Conservation (phyloP, 73 alveolate species). For the Tetrahymena elliotti region DNA sequence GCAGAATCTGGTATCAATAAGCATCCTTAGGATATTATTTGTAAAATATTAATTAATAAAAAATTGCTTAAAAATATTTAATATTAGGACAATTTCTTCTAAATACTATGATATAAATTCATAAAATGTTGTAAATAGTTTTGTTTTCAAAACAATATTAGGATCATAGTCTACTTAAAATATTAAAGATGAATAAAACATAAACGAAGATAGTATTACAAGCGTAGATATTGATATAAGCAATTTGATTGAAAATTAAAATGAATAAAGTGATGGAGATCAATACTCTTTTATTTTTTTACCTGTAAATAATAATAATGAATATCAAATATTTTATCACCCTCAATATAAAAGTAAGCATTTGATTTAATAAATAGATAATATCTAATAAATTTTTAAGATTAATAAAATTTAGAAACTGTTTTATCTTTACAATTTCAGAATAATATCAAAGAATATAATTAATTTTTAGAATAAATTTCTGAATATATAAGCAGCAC, state of each 20-base stretch:
- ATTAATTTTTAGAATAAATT: not conserved
- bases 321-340: not conserved
- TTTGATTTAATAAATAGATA: not conserved
- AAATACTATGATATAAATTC: not conserved
- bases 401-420: not conserved
- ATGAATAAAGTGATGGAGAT: not conserved
- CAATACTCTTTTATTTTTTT: not conserved
- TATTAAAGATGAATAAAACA: not conserved
- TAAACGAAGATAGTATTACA: not conserved
- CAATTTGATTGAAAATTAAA: not conserved
- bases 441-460: not conserved
- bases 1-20: not conserved
- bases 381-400: not conserved
- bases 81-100: not conserved
- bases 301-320: not conserved
- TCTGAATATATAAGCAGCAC: not conserved
- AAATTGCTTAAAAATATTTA: not conserved
- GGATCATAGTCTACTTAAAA: not conserved
- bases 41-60: not conserved
- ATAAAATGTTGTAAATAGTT: not conserved
- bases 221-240: not conserved
- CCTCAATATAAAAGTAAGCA: not conserved
- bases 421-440: not conserved
- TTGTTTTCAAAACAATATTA: not conserved
- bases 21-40: not conserved